A percentile compares a stretch with the other conserved stretches of the same genome.
These are phyloP conservation scores for Dothistroma pini DNA, from an alignment of 2,329 filamentous ascomycete species.

Conservation along the genomic window DNA sequence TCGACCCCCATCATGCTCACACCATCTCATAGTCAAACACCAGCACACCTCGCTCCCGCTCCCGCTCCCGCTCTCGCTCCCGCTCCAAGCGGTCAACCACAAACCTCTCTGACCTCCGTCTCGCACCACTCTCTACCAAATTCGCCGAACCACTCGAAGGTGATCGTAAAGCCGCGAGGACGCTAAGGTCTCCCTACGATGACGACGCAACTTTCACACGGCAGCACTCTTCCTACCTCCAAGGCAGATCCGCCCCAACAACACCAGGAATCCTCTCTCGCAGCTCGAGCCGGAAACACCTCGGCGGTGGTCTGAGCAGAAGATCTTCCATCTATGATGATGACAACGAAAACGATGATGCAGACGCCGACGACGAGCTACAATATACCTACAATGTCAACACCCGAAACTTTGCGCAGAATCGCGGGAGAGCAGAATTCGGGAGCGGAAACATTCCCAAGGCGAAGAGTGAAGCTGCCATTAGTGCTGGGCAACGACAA, in stretches of 20 bases:
- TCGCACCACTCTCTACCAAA: slow-evolving; percentile 55
- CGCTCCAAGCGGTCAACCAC: slow-evolving; percentile 42
- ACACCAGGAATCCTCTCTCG: slow-evolving; percentile 48
- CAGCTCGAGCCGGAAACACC: slow-evolving; percentile 37
- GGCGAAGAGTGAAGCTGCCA: slow-evolving; percentile 45
- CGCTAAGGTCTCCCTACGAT: slow-evolving; percentile 21
- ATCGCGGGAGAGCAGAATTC: slow-evolving; percentile 16
- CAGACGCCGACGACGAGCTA: slow-evolving; percentile 10
- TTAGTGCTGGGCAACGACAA: slow-evolving; percentile 32
- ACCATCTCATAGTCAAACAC: slow-evolving; percentile 7
- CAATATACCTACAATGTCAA: slow-evolving; percentile 18
- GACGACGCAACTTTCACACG: slow-evolving; percentile 25
- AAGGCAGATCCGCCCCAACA: slow-evolving; percentile 46
- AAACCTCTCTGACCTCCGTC: slow-evolving; percentile 57
- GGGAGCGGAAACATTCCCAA: slow-evolving; percentile 38
- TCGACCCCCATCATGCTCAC: background rate
- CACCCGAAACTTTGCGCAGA: background rate
- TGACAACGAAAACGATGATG: slow-evolving; percentile 19
- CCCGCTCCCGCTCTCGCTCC: slow-evolving; percentile 32
- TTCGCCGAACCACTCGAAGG: slow-evolving; percentile 36
- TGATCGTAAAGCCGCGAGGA: slow-evolving; percentile 32
- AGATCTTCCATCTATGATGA: slow-evolving; percentile 31
- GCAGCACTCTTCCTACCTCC: slow-evolving; percentile 46
- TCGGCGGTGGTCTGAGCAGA: slow-evolving; percentile 33
- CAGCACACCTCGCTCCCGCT: slow-evolving; percentile 28